These are phyloP conservation scores for Penicillium sp. DNA, from an alignment of 2,329 filamentous ascomycete species.

Conservation along the genomic window DNA sequence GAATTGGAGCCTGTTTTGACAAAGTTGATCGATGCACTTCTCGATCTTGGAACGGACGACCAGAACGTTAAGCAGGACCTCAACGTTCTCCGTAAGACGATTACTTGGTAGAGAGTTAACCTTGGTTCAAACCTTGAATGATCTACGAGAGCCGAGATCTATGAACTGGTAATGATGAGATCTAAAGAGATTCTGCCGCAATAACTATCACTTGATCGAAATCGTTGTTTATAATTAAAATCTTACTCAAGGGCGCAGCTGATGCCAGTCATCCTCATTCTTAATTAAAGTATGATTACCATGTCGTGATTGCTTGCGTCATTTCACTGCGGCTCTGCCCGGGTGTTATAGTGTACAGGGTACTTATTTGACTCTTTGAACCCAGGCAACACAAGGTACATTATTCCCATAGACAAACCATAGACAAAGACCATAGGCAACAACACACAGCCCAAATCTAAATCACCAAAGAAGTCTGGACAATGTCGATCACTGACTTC, in stretches of 20 bases:
- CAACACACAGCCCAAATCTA: not conserved
- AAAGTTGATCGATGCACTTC: conserved; percentile 19
- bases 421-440: not conserved
- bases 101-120: conserved; percentile 10
- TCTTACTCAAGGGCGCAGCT: not conserved
- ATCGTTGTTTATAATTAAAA: not conserved
- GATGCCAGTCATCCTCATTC: not conserved
- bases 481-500: conserved; percentile 1
- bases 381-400: not conserved
- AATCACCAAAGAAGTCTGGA: not conserved
- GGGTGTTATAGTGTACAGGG: not conserved
- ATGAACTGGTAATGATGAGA: conserved; percentile 1
- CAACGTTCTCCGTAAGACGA: conserved; percentile 6
- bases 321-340: conserved; percentile 17
- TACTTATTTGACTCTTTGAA: not conserved
- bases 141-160: not conserved
- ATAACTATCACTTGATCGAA: not conserved
- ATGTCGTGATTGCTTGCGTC: conserved; percentile 17
- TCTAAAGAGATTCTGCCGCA: not conserved
- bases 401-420: not conserved
- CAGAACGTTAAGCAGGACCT: conserved; percentile 17
- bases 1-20: conserved; percentile 22
- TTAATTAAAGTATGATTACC: conserved; percentile 7
- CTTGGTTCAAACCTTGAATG: not conserved
- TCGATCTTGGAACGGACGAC: conserved; percentile 15